Evolutionary conservation across 768 basidiomycete genomes (phyloP), one percentile per base, ranked within the genome.

Genomic region (Hypholoma sublateritium): DNA sequence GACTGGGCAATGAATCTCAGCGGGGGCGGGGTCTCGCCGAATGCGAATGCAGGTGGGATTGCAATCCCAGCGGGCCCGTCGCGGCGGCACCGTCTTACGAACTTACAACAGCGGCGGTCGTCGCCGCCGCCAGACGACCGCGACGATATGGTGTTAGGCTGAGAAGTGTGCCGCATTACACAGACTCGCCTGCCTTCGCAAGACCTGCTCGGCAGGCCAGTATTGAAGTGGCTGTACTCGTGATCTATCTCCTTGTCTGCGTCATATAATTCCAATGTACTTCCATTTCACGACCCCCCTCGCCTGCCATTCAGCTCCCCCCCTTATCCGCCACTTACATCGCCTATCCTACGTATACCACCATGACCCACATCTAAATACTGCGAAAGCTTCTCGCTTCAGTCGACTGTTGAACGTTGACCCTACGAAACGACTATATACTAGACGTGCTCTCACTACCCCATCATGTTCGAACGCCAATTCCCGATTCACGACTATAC

Each of bases 91-190:
- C 53, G 53, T 21, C 21, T 41, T 9, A 17, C 45, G 43, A 44
- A 53, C n/a, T 21, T 53, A 19, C 24, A 24, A 28, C 12, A n/a
- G 16, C 42, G 34, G 6, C 53, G 53, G 25, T 36, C 43, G 16
- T 32, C 53, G 9, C 43, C 53, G 2, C 42, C 53, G 4, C 43
- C 28, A 21, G 53, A 53, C 21, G 53, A 53, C 7, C 43, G 32
- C 13, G 53, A 53, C 43, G 53, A 53, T 45, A 53, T 53, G 53
- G 21, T 53, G 28, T 8, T 53, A 17, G 53, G 52, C 17, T 53
- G 19, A 53, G 28, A 32, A 32, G 3, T 32, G 28, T 32, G 28
- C 28, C 9, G 28, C 16, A 13, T 16, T 13, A 13, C 39, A 3
- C 5, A 41, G 6, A 19, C 19, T 19, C n/a, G 25, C 45, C 45